These are phyloP conservation scores for Aspergillus persii DNA, from an alignment of 2,329 filamentous ascomycete species.

Conservation along the genomic window DNA sequence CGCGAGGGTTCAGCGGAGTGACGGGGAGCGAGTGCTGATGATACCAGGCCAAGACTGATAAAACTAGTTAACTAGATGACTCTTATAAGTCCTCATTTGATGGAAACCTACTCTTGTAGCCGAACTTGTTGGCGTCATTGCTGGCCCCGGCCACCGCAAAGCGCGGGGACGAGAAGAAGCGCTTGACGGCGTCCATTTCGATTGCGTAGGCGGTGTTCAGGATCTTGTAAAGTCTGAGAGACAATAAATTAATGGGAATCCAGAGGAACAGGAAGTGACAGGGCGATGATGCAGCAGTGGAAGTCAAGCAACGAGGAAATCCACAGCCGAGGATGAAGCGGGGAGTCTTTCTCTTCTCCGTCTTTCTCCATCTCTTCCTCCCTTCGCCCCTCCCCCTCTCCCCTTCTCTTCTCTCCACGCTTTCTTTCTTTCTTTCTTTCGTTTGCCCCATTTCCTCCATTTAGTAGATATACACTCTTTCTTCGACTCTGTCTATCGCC, in stretches of 20 bases:
- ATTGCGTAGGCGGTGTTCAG: neutral
- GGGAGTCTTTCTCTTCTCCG: neutral
- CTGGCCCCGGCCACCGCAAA: constrained; percentile 92
- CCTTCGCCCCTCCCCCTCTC: neutral
- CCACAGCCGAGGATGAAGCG: neutral
- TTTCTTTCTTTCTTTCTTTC: neutral
- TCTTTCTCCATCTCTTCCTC: neutral
- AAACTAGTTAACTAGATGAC: constrained; percentile 3
- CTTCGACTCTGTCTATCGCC: constrained; percentile 5
- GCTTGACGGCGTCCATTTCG: constrained; percentile 56
- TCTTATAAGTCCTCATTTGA: neutral
- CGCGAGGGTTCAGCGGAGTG: constrained; percentile 77
- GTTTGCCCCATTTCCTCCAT: neutral
- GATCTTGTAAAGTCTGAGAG: neutral
- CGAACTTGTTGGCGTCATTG: constrained; percentile 79
- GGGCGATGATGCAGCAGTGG: too few species aligned
- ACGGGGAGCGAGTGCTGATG: constrained; percentile 70
- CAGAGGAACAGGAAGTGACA: too few species aligned
- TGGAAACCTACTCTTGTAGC: constrained; percentile 70
- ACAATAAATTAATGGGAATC: neutral
- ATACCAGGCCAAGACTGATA: constrained; percentile 88
- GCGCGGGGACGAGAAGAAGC: constrained; percentile 74
- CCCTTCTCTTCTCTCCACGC: neutral
- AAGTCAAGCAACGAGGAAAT: neutral
- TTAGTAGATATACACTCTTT: constrained; percentile 11